These are phyloP conservation scores for Simplicillium aogashimaense DNA, from an alignment of 2,329 filamentous ascomycete genomes.

Conservation along the genomic window DNA sequence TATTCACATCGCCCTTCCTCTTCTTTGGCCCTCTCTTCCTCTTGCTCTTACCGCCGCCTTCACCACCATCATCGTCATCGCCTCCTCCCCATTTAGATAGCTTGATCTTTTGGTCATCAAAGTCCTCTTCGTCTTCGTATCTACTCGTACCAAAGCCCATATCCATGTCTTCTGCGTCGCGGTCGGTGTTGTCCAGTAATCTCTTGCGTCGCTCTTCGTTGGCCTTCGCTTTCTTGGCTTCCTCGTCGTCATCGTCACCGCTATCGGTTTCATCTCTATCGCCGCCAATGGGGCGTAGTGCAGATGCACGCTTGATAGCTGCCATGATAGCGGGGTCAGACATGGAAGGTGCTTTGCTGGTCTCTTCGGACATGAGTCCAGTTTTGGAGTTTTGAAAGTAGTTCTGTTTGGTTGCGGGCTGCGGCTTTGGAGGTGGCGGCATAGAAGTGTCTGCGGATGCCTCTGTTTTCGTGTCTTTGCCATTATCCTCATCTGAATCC, in stretches of 20 bases:
- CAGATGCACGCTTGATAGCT: constrained; percentile 75
- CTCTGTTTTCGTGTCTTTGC: constrained; percentile 15
- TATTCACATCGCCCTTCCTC: constrained; percentile 70
- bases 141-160: constrained; percentile 87
- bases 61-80: constrained; percentile 36
- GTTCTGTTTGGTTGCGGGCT: constrained; percentile 35
- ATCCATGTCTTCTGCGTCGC: constrained; percentile 86
- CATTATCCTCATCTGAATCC: constrained; percentile 33
- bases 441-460: constrained; percentile 21
- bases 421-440: constrained; percentile 36
- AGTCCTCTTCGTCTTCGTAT: constrained; percentile 80
- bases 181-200: constrained; percentile 63
- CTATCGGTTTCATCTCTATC: constrained; percentile 17
- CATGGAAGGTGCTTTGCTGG: constrained; percentile 43
- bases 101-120: constrained; percentile 58
- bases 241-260: constrained; percentile 20
- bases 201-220: constrained; percentile 61
- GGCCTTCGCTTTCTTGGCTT: constrained; percentile 35
- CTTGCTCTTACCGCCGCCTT: constrained; percentile 39
- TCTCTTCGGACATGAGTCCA: constrained; percentile 41
- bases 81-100: constrained; percentile 54
- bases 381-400: constrained; percentile 54
- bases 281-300: constrained; percentile 40
- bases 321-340: constrained; percentile 72
- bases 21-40: constrained; percentile 65